A percentile compares a stretch with the other conserved stretches of the same genome.
Evolutionary conservation across 306 rosid genomes (phyloP).

Genomic region (Prunus mume): DNA sequence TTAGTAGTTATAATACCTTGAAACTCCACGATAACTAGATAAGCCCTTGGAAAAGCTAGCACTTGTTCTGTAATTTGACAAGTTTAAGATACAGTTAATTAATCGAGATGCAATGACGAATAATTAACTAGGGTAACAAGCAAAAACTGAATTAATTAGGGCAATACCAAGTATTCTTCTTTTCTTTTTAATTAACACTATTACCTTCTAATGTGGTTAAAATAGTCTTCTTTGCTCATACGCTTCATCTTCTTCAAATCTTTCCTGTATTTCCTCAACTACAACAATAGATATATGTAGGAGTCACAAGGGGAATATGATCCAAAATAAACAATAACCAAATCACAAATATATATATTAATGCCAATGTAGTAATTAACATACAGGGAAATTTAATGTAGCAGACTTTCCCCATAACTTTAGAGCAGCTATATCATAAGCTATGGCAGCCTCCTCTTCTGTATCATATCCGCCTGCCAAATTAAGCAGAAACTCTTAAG

Average conservation of each 20-base stretch:
- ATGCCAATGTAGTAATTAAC: not conserved
- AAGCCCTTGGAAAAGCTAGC: slow-evolving; percentile 21
- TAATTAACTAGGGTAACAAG: not conserved
- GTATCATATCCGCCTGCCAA: slow-evolving; percentile 22
- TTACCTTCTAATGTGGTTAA: slow-evolving; percentile 23
- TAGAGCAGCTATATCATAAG: slow-evolving; percentile 38
- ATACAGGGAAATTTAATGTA: slow-evolving; percentile 41
- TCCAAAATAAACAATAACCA: not conserved
- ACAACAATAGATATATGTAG: not conserved
- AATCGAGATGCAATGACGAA: not conserved
- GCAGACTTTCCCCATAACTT: slow-evolving; percentile 39
- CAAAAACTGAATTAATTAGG: too few relatives aligned
- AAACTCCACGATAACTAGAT: slow-evolving; percentile 41
- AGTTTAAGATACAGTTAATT: not conserved
- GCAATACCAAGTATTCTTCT: too few relatives aligned
- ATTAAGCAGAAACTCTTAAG: not conserved
- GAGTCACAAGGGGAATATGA: not conserved
- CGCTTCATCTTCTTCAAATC: slow-evolving; percentile 18
- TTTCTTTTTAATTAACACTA: not conserved
- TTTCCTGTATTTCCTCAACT: slow-evolving; percentile 11
- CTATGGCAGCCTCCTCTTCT: slow-evolving; percentile 42
- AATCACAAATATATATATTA: not conserved
- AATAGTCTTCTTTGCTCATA: slow-evolving; percentile 14
- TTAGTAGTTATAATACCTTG: slow-evolving; percentile 22
- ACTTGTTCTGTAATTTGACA: slow-evolving; percentile 24